Base-by-base conservation (phyloP, 129 eudicot genomes). In the Rutidosis leptorrhynchoides region DNA sequence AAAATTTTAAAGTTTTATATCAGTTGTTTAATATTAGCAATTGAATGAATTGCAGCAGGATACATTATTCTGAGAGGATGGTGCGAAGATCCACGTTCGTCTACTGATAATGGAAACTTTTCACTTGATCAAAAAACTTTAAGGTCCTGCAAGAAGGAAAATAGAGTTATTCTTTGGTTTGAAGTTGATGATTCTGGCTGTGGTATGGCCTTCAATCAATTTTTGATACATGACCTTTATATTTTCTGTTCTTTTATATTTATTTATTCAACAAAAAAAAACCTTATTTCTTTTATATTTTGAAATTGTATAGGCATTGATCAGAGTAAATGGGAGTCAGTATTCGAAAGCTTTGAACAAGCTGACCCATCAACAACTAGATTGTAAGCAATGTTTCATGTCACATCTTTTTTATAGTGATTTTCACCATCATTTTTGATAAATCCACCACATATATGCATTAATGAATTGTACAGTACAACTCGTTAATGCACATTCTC, bases 361-460 rank as follows among this genome's bases (percentile, higher is more conserved):
- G 98, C 98, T 59, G 98, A 93, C 76, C 95, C 96, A 5, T 93
- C 98, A 58, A 93, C 98, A 3, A 93, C 98, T 58, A 82, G 98
- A 65, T 42, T 82, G 98, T 93, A 89, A 83, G 89, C 60, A 49
- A 60, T 5, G 22, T 42, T 4, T 12, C 54, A 21, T 30, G 16
- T 5, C 45, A 30, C 25, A 66, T 48, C 58, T 67, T 66, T 68
- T 53, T 33, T 40, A 35, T 60, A n/a, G n/a, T n/a, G n/a, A n/a
- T n/a, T n/a, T n/a, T n/a, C n/a, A n/a, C n/a, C n/a, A n/a, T n/a
- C n/a, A n/a, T n/a, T n/a, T n/a, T n/a, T n/a, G n/a, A n/a, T n/a
- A n/a, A n/a, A n/a, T n/a, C n/a, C n/a, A n/a, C n/a, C n/a, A n/a
- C n/a, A n/a, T n/a, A n/a, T n/a, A n/a, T n/a, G n/a, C n/a, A n/a